These are phyloP conservation scores for Aspergillus egyptiacus DNA, from an alignment of 495 filamentous ascomycete genomes.

Conservation along the genomic window DNA sequence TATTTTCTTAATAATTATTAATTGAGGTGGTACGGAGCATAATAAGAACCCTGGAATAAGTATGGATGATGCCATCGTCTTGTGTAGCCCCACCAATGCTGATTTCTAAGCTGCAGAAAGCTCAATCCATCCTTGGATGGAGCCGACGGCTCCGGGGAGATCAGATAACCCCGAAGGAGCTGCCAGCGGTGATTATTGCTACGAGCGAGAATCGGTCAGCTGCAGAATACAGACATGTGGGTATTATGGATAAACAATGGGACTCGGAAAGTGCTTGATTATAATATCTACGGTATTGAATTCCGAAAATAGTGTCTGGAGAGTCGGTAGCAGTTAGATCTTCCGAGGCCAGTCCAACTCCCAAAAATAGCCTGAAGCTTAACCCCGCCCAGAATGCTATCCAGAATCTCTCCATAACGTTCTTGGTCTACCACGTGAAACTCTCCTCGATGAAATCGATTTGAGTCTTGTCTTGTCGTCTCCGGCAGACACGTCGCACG, in stretches of 20 bases:
- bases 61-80: constrained; percentile 9
- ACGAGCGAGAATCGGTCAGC: no score
- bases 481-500: constrained; percentile 66
- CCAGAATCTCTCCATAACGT: neutral
- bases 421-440: constrained; percentile 69
- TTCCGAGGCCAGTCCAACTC: neutral
- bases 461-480: constrained; percentile 53
- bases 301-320: constrained; percentile 5
- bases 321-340: neutral
- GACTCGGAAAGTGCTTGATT: no score
- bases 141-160: neutral
- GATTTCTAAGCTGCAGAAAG: constrained; percentile 17
- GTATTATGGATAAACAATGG: no score
- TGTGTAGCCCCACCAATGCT: constrained; percentile 2
- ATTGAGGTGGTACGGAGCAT: neutral
- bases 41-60: neutral
- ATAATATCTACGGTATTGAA: constrained; percentile 8
- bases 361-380: neutral
- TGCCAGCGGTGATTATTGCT: no score
- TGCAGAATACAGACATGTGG: no score
- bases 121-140: no score
- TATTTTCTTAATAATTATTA: neutral
- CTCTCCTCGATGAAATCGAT: constrained; percentile 84
- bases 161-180: neutral
- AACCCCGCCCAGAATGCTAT: neutral